A percentile compares a stretch with the other conserved stretches of the same genome.
Evolutionary conservation across 805 yeast species (phyloP).

Genomic region (Spathaspora girioi): DNA sequence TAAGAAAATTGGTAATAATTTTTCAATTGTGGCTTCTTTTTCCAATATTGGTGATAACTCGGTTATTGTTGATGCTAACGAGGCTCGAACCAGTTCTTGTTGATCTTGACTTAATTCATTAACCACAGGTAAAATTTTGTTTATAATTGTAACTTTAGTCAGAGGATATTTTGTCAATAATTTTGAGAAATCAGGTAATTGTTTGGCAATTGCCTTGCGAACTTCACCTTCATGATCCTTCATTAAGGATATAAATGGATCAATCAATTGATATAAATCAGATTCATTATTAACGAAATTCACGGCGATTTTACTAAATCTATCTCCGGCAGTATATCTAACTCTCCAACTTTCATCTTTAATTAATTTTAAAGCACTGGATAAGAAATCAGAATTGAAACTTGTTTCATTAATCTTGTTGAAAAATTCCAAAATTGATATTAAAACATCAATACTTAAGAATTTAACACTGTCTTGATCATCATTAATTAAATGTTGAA

Average conservation of each 20-base stretch:
- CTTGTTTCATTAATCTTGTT: conserved; percentile 52
- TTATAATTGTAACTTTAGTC: conserved; percentile 50
- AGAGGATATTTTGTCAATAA: conserved; percentile 37
- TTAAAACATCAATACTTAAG: conserved; percentile 80
- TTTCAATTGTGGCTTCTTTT: conserved; percentile 77
- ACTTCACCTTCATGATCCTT: conserved; percentile 96
- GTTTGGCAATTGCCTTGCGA: conserved; percentile 89
- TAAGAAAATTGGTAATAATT: conserved; percentile 80
- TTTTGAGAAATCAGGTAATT: conserved; percentile 71
- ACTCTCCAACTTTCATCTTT: conserved; percentile 97
- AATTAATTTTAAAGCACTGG: conserved; percentile 65
- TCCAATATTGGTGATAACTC: conserved; percentile 83
- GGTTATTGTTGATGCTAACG: conserved; percentile 85
- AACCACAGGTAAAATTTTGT: conserved; percentile 77
- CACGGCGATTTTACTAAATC: conserved; percentile 69
- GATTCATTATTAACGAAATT: conserved; percentile 57
- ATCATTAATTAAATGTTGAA: conserved; percentile 71
- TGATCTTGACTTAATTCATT: conserved; percentile 84
- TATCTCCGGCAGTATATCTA: conserved; percentile 96
- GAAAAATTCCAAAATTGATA: conserved; percentile 73
- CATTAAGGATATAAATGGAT: conserved; percentile 72
- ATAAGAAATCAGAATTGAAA: conserved; percentile 60
- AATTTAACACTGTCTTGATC: conserved; percentile 94
- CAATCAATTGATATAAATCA: conserved; percentile 57
- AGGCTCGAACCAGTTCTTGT: conserved; percentile 89